Evolutionary conservation across 2,329 filamentous ascomycete species (phyloP).

Genomic region (Davidsoniella australis): DNA sequence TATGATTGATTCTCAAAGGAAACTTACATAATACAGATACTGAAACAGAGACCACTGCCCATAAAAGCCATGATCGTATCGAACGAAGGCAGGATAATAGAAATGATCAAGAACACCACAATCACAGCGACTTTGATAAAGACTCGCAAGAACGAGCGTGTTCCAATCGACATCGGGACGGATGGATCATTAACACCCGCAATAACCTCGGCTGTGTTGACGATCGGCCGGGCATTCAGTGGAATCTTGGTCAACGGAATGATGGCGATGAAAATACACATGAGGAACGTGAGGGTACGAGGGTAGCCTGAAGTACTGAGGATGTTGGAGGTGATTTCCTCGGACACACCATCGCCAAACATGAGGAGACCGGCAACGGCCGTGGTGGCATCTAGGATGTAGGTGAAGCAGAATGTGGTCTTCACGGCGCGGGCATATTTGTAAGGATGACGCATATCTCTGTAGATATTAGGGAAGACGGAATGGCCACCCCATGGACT

Average conservation of each 20-base stretch:
- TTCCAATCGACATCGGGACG: slow-evolving; percentile 21
- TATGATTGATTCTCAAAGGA: background rate
- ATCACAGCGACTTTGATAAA: slow-evolving; percentile 51
- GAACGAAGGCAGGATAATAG: slow-evolving; percentile 55
- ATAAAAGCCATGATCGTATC: slow-evolving; percentile 85
- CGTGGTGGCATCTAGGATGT: slow-evolving; percentile 63
- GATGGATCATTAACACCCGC: slow-evolving; percentile 44
- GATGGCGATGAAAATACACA: slow-evolving; percentile 76
- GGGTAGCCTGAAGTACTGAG: slow-evolving; percentile 62
- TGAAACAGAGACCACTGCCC: slow-evolving; percentile 79
- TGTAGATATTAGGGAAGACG: slow-evolving; percentile 64
- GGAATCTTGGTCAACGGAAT: slow-evolving; percentile 95
- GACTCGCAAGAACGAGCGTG: slow-evolving; percentile 20
- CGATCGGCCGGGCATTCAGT: slow-evolving; percentile 72
- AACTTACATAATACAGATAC: slow-evolving; percentile 67
- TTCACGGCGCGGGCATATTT: slow-evolving; percentile 63
- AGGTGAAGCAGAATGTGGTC: slow-evolving; percentile 76
- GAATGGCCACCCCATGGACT: slow-evolving; percentile 49
- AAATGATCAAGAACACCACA: slow-evolving; percentile 57
- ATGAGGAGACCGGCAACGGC: slow-evolving; percentile 76
- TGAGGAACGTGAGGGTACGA: slow-evolving; percentile 51
- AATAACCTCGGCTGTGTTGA: slow-evolving; percentile 69
- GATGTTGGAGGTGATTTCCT: slow-evolving; percentile 85
- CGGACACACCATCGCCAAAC: slow-evolving; percentile 79
- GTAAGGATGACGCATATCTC: slow-evolving; percentile 55